A percentile compares a stretch with the other conserved stretches of the same genome.
Evolutionary conservation across 805 yeast species (phyloP).

Genomic region (Hanseniaspora thailandica): DNA sequence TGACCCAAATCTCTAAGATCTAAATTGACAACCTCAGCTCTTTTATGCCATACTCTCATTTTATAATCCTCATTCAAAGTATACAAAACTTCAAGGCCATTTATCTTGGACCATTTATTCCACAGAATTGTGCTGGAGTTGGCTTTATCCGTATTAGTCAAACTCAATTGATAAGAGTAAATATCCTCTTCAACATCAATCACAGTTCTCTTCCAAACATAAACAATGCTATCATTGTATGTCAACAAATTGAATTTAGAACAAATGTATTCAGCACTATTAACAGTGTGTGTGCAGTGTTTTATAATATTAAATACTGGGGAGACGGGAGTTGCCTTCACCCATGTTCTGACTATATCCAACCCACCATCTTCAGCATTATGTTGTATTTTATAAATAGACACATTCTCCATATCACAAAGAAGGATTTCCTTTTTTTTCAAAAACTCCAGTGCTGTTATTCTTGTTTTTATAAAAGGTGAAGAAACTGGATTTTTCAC

Average conservation of each 20-base stretch:
- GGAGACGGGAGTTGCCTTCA: neutral
- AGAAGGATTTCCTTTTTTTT: neutral
- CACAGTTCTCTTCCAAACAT: constrained; percentile 6
- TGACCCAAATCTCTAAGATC: neutral
- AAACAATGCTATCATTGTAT: neutral
- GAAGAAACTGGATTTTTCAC: neutral
- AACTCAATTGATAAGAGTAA: neutral
- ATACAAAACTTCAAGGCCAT: neutral
- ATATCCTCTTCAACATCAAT: constrained; percentile 7
- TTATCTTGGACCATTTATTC: neutral
- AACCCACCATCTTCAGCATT: neutral
- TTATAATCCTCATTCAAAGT: neutral
- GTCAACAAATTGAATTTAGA: neutral
- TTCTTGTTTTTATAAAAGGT: neutral
- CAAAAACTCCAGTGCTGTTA: neutral
- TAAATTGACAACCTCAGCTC: neutral
- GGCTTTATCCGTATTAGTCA: neutral
- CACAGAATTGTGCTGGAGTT: neutral
- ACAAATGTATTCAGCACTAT: neutral
- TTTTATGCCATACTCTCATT: neutral
- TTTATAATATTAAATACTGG: neutral
- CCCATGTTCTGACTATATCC: neutral
- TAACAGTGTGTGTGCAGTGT: neutral
- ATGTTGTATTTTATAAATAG: neutral
- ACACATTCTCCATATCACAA: neutral